These are phyloP conservation scores for Globisporangium recalcitrans DNA, from an alignment of 352 stramenopile genomes.

Conservation along the genomic window DNA sequence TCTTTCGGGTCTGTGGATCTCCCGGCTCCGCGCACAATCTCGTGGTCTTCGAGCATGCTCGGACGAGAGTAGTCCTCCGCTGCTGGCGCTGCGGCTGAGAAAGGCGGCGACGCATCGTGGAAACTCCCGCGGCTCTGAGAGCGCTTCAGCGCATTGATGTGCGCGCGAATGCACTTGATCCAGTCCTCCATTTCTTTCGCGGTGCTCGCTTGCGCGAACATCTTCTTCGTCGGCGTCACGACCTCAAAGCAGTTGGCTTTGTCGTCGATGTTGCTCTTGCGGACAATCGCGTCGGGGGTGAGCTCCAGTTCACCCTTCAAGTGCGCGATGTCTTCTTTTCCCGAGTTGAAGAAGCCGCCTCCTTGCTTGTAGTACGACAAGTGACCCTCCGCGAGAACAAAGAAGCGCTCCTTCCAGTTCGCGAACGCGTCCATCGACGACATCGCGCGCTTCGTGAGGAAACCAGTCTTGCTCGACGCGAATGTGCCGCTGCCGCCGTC, in stretches of 20 bases:
- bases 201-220: conserved; percentile 81
- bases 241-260: conserved; percentile 87
- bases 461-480: conserved; percentile 79
- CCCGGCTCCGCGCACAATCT: conserved; percentile 76
- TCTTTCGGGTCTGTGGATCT: conserved; percentile 83
- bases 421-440: conserved; percentile 85
- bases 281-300: conserved; percentile 70
- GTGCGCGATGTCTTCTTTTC: conserved; percentile 84
- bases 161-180: conserved; percentile 78
- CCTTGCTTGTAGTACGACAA: conserved; percentile 87
- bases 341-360: conserved; percentile 80
- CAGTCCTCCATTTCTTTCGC: conserved; percentile 84
- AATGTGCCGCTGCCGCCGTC: conserved; percentile 40
- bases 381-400: conserved; percentile 77
- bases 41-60: conserved; percentile 78
- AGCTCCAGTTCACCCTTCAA: conserved; percentile 81
- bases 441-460: conserved; percentile 83
- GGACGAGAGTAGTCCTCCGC: conserved; percentile 76
- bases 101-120: conserved; percentile 41
- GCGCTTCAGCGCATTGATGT: conserved; percentile 74
- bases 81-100: conserved; percentile 21
- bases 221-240: conserved; percentile 74
- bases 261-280: conserved; percentile 84
- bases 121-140: conserved; percentile 45
- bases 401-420: conserved; percentile 88